Percentiles rank a stretch among this genome's conserved stretches.
These are phyloP conservation scores for Trichoderma semiorbis DNA, from an alignment of 2,329 filamentous ascomycete genomes.

Conservation along the genomic window DNA sequence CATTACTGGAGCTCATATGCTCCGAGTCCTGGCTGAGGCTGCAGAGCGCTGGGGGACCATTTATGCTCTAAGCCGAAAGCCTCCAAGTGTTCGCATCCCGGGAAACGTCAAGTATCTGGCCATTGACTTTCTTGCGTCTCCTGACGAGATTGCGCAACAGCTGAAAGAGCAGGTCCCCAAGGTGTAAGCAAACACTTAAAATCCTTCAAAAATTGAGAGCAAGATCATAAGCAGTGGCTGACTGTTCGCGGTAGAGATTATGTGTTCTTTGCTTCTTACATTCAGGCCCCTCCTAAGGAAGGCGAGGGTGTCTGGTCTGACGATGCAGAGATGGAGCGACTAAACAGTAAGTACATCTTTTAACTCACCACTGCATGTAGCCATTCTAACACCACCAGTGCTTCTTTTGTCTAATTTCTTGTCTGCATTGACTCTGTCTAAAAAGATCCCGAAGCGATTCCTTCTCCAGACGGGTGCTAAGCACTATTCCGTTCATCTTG, in stretches of 20 bases:
- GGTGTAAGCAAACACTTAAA: background rate
- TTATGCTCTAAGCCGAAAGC: conserved; percentile 11
- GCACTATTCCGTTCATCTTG: background rate
- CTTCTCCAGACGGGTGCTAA: conserved; percentile 11
- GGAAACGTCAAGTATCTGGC: background rate
- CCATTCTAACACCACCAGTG: background rate
- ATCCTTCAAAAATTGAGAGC: background rate
- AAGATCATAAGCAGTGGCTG: background rate
- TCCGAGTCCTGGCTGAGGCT: background rate
- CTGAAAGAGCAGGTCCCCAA: background rate
- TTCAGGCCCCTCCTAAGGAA: background rate
- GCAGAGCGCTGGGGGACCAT: conserved; percentile 16
- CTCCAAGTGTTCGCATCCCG: background rate
- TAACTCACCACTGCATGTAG: fast-evolving
- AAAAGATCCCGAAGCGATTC: background rate
- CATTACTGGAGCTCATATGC: conserved; percentile 12
- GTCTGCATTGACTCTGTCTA: background rate
- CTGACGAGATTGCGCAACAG: conserved; percentile 1
- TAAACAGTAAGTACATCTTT: background rate
- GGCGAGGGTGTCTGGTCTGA: conserved; percentile 3
- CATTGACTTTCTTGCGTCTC: background rate
- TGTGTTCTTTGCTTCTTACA: conserved; percentile 17
- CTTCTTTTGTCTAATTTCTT: conserved; percentile 6
- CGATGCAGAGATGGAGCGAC: background rate
- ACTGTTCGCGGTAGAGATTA: background rate